These are phyloP conservation scores for Malbranchea zuffiana DNA, from an alignment of 2,329 filamentous ascomycete genomes.

Conservation along the genomic window DNA sequence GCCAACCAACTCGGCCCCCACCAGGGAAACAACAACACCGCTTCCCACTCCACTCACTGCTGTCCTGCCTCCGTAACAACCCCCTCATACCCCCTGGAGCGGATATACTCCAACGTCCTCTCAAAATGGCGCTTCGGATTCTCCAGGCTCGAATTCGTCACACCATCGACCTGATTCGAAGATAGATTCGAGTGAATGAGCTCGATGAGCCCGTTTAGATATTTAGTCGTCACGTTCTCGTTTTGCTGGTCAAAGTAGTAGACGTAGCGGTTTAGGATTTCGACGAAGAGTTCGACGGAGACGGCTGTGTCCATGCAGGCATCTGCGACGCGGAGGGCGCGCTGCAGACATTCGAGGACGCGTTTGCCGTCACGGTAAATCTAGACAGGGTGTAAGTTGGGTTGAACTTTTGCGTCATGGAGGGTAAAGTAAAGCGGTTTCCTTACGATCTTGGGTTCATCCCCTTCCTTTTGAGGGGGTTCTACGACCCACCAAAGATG, in stretches of 20 bases:
- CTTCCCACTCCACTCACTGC: too few species aligned
- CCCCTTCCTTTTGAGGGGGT: conserved; percentile 62
- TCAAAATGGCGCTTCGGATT: conserved; percentile 89
- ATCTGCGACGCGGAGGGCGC: conserved; percentile 88
- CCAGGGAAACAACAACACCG: too few species aligned
- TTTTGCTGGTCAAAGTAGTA: conserved; percentile 99
- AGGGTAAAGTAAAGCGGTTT: too few species aligned
- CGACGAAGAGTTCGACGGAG: conserved; percentile 94
- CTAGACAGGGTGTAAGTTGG: too few species aligned
- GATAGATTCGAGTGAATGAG: conserved; percentile 93
- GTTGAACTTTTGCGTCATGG: too few species aligned
- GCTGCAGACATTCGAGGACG: conserved; percentile 89
- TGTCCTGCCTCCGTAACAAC: conserved; percentile 61
- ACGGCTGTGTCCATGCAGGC: conserved; percentile 98
- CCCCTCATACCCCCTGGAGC: conserved; percentile 82
- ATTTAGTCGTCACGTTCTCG: conserved; percentile 95
- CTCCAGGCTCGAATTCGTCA: conserved; percentile 62
- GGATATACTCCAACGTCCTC: conserved; percentile 88
- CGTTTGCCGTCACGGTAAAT: conserved; percentile 96
- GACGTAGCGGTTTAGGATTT: conserved; percentile 95
- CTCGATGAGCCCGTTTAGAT: conserved; percentile 94
- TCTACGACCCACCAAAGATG: conserved; percentile 98
- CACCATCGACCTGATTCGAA: conserved; percentile 59
- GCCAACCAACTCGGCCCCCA: background rate
- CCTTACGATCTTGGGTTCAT: conserved; percentile 68